Evolutionary conservation across 495 filamentous ascomycete species (phyloP).

Genomic region (Aspergillus haitiensis): DNA sequence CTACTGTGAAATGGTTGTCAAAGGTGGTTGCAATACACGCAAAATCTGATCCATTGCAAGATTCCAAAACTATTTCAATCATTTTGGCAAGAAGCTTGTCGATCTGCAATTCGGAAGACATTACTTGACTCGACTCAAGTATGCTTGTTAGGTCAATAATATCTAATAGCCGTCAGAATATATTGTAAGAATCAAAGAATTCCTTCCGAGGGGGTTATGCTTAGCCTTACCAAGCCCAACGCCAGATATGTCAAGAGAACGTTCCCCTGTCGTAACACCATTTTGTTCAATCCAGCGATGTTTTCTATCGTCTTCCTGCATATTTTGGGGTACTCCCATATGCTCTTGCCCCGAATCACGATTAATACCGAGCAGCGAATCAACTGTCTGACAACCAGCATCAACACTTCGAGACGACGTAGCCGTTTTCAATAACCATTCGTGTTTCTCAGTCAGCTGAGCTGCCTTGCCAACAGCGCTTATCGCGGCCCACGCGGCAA

Average conservation of each 20-base stretch:
- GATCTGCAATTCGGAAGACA: slow-evolving; percentile 83
- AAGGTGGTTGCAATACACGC: slow-evolving; percentile 78
- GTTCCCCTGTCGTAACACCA: slow-evolving; percentile 34
- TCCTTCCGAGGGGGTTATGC: background rate
- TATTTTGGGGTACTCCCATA: slow-evolving; percentile 35
- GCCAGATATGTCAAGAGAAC: slow-evolving; percentile 46
- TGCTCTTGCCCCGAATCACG: slow-evolving; percentile 59
- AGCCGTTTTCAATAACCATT: slow-evolving; percentile 68
- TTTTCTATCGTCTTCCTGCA: slow-evolving; percentile 60
- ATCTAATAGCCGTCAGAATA: slow-evolving; percentile 41
- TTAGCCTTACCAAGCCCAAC: slow-evolving; percentile 42
- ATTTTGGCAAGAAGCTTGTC: slow-evolving; percentile 84
- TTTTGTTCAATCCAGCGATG: slow-evolving; percentile 78
- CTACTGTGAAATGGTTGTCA: slow-evolving; percentile 71
- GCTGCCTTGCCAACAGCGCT: slow-evolving; percentile 73
- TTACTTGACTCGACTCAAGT: slow-evolving; percentile 82
- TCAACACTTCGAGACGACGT: slow-evolving; percentile 63
- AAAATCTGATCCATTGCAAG: slow-evolving; percentile 76
- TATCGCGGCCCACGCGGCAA: slow-evolving; percentile 70
- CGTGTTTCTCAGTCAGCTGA: slow-evolving; percentile 68
- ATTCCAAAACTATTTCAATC: slow-evolving; percentile 86
- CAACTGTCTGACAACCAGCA: slow-evolving; percentile 70
- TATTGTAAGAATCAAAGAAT: slow-evolving; percentile 25
- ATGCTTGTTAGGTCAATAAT: slow-evolving; percentile 88
- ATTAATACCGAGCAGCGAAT: slow-evolving; percentile 45